Evolutionary conservation across 2,329 filamentous ascomycete species (phyloP), one percentile per base, ranked within the genome.

Genomic region (Colletotrichum sp.): DNA sequence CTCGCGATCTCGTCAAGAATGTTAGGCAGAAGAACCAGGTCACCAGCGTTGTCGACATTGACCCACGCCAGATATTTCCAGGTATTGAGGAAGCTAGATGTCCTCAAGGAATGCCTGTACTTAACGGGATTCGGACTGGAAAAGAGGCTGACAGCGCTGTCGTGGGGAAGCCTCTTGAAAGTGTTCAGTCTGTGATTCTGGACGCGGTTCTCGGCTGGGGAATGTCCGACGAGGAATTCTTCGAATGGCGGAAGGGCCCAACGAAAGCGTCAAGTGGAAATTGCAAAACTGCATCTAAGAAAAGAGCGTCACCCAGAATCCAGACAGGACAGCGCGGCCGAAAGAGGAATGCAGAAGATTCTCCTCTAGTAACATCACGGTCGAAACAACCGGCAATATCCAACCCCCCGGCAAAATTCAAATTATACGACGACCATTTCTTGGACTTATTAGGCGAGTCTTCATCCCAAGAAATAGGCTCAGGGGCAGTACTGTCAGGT

Each of bases 331-430:
- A 52, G 44, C 44, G 44, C n/a, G 44, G n/a, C 4, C 44, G 44
- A 24, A 52, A 52, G 44, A 52, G 44, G 12, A 52, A 52, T 4
- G n/a, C 44, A 0, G n/a, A 13, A 0, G 1, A 7, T 13, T 52
- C 44, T 21, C 6, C 7, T 13, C n/a, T 0, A 52, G n/a, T 13
- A 12, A 13, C 44, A 3, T 6, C n/a, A 7, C n/a, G 0, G 10
- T 6, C 6, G 0, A 52, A 21, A 21, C 44, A 1, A n/a, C n/a
- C 44, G 44, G 4, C n/a, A 13, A 52, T 3, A 52, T 21, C 44
- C 9, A 52, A 49, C 1, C n/a, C 44, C 2, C n/a, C 44, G 3
- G 44, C 44, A 13, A 13, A 52, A 21, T 52, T 52, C 44, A 52
- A 21, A 52, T 13, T 7, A 21, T 52, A 52, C 44, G 44, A 52